Conservation (phyloP, 768 basidiomycete species). For the Sporobolomyces phaffii region DNA sequence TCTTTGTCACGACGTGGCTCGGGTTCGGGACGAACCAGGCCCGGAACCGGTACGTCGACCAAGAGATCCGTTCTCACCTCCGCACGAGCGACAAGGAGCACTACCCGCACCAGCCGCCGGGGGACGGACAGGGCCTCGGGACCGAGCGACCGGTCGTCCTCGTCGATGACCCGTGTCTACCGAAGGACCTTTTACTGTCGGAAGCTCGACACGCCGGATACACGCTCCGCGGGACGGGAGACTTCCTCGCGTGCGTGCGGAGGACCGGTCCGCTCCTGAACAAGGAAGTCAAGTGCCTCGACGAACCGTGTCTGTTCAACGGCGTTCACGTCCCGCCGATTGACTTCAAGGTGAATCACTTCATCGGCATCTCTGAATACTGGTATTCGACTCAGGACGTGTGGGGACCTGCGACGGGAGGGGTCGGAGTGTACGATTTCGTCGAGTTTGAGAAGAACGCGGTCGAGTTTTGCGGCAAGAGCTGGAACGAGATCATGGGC, state of each 20-base stretch:
- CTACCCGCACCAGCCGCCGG: slow-evolving; percentile 12
- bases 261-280: slow-evolving; percentile 72
- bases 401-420: slow-evolving; percentile 65
- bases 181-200: slow-evolving; percentile 60
- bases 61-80: slow-evolving; percentile 50
- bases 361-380: slow-evolving; percentile 96
- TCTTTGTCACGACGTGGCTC: slow-evolving; percentile 97
- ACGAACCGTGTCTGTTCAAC: slow-evolving; percentile 83
- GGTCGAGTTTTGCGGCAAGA: slow-evolving; percentile 68
- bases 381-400: slow-evolving; percentile 99
- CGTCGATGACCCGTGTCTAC: slow-evolving; percentile 84
- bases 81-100: slow-evolving; percentile 28
- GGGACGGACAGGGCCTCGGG: slow-evolving; percentile 8
- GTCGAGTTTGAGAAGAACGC: slow-evolving; percentile 94
- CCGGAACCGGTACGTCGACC: slow-evolving; percentile 81
- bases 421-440: slow-evolving; percentile 77
- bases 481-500: slow-evolving; percentile 69
- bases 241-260: slow-evolving; percentile 74
- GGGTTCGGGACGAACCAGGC: slow-evolving; percentile 98
- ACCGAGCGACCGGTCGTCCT: slow-evolving; percentile 40
- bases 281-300: slow-evolving; percentile 72
- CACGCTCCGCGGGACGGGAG: slow-evolving; percentile 74
- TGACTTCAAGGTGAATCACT: slow-evolving; percentile 84
- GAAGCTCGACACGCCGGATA: slow-evolving; percentile 59
- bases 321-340: slow-evolving; percentile 89